Evolutionary conservation across 192 early-diverging fungal genomes (phyloP).

Genomic region (Diversispora eburnea): DNA sequence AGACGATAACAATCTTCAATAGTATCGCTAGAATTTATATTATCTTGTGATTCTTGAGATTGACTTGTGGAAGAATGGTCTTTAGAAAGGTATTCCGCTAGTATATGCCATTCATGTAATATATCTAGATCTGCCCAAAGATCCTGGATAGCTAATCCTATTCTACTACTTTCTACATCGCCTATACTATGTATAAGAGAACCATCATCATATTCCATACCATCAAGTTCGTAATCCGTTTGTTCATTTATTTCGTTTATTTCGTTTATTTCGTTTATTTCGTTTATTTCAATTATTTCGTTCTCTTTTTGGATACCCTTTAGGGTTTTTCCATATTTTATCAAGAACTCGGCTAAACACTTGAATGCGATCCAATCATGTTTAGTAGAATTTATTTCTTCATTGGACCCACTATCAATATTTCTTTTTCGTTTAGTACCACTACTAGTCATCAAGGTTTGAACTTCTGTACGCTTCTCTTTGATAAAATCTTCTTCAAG

Average conservation of each 20-base stretch:
- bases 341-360: slow-evolving; percentile 43
- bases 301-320: slow-evolving; percentile 13
- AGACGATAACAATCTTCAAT: slow-evolving; percentile 43
- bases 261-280: too few relatives aligned
- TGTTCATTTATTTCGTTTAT: slow-evolving; percentile 11
- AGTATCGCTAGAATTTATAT: background rate
- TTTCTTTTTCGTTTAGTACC: slow-evolving; percentile 8
- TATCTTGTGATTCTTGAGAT: background rate
- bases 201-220: slow-evolving; percentile 15
- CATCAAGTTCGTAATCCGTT: background rate
- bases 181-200: slow-evolving; percentile 30
- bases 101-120: slow-evolving; percentile 47
- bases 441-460: slow-evolving; percentile 21
- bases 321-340: slow-evolving; percentile 34
- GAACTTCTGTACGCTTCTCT: slow-evolving; percentile 28
- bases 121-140: slow-evolving; percentile 38
- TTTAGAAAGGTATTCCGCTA: slow-evolving; percentile 48
- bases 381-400: slow-evolving; percentile 21
- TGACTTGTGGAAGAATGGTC: slow-evolving; percentile 30
- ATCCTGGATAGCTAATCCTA: slow-evolving; percentile 40
- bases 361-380: slow-evolving; percentile 46
- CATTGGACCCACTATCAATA: slow-evolving; percentile 18
- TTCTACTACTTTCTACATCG: slow-evolving; percentile 38
- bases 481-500: slow-evolving; percentile 43
- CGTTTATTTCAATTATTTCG: background rate